Base-by-base conservation (phyloP, 176 grass and related monocot genomes). In the Oryza meridionalis region DNA sequence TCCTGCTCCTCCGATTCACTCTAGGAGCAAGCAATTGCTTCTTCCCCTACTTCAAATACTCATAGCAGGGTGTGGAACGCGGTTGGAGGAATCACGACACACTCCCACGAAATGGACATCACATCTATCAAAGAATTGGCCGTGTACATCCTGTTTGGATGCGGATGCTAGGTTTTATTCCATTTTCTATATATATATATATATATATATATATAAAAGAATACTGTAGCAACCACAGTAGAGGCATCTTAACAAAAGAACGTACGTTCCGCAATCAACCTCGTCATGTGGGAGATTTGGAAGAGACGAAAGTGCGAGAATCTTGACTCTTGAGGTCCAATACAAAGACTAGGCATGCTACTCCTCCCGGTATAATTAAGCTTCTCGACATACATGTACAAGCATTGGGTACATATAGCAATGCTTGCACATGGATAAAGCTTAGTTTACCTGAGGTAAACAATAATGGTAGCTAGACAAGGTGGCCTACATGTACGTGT, bases 391-490 rank as follows among this genome's bases (percentile, higher is more conserved):
- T 21, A 61, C 58, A 62, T 62, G n/a, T 11, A 62, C 19, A 62
- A 24, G 58, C 58, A 24, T n/a, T 62, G 4, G 65, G 65, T 69
- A 45, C 69, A 72, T 8, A 45, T 72, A 22, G 38, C 40, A 44
- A 72, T 45, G 58, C n/a, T 24, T 62, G 58, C 19, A 24, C 2
- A 62, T n/a, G 58, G 21, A 31, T 31, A 31, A 24, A 62, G 38
- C 38, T 40, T 40, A 40, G 58, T 62, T 49, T 62, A 62, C 58
- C 9, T 4, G 11, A 45, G 40, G 2, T 72, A 72, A 72, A 72
- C 40, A 45, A 72, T 62, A 62, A 72, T 44, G 38, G 38, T 44
- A 73, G 45, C 14, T 74, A 49, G 72, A 74, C 25, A 50, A 74
- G 9, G 14, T 55, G 72, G 26, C 72, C 27, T 17, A 49, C 24